Evolutionary conservation across 2,329 filamentous ascomycete species (phyloP).

Genomic region (Aspergillus sclerotialis): DNA sequence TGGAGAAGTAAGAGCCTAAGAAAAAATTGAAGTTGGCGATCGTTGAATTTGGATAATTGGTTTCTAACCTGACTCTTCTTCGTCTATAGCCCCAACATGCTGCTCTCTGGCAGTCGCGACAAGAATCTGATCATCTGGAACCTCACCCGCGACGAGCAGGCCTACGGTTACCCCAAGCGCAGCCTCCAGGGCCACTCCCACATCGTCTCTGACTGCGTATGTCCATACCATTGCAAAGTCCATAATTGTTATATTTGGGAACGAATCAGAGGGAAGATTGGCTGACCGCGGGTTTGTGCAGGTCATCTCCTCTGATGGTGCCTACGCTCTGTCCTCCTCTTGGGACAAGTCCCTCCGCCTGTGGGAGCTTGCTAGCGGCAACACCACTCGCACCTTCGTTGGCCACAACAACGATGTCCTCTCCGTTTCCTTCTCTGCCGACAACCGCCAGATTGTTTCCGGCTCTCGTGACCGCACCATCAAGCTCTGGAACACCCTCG

Average conservation of each 20-base stretch:
- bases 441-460: slow-evolving; percentile 99
- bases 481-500: slow-evolving; percentile 99
- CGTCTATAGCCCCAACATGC: slow-evolving; percentile 84
- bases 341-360: slow-evolving; percentile 99
- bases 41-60: slow-evolving; percentile 29
- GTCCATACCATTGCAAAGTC: slow-evolving; percentile 44
- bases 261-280: slow-evolving; percentile 10
- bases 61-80: slow-evolving; percentile 13
- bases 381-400: slow-evolving; percentile 95
- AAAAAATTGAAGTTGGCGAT: slow-evolving; percentile 16
- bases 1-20: slow-evolving; percentile 75
- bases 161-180: slow-evolving; percentile 99
- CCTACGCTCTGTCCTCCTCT: slow-evolving; percentile 96
- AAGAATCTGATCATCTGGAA: slow-evolving; percentile 99
- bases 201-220: slow-evolving; percentile 99
- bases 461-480: slow-evolving; percentile 97
- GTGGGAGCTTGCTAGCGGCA: slow-evolving; percentile 96
- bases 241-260: no score
- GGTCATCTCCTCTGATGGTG: slow-evolving; percentile 99
- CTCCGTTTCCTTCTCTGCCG: slow-evolving; percentile 99
- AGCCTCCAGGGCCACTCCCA: slow-evolving; percentile 98
- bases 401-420: slow-evolving; percentile 99
- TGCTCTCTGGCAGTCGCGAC: slow-evolving; percentile 93
- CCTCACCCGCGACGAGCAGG: slow-evolving; percentile 95
- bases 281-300: slow-evolving; percentile 37